Evolutionary conservation across 495 filamentous ascomycete species (phyloP).

Genomic region (Hypoxylon fragiforme): DNA sequence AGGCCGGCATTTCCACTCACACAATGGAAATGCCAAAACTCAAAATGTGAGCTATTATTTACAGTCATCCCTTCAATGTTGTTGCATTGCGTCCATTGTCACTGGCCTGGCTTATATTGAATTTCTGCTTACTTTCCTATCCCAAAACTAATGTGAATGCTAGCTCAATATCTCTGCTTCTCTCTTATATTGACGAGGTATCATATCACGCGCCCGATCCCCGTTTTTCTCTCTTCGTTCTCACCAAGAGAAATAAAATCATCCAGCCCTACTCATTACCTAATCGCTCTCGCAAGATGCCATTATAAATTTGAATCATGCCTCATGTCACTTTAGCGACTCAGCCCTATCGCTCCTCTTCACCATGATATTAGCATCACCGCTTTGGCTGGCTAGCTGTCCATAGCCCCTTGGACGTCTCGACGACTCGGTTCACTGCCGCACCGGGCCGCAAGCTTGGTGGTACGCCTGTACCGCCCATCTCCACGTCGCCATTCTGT

Average conservation of each 20-base stretch:
- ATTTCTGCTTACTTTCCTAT: not conserved
- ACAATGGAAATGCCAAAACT: not conserved
- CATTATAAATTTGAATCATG: constrained; percentile 18
- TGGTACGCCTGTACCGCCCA: constrained; percentile 43
- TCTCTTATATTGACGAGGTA: too few species aligned
- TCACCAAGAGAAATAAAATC: not conserved
- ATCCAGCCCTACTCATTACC: not conserved
- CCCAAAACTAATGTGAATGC: constrained; percentile 7
- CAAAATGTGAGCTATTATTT: constrained; percentile 5
- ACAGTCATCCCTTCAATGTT: not conserved
- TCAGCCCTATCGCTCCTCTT: not conserved
- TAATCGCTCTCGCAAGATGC: constrained; percentile 19
- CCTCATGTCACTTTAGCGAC: not conserved
- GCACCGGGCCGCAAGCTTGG: constrained; percentile 39
- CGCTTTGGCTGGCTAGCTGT: constrained; percentile 36
- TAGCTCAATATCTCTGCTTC: not conserved
- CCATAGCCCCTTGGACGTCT: constrained; percentile 45
- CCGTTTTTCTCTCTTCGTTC: too few species aligned
- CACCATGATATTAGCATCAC: constrained; percentile 6
- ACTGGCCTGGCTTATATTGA: not conserved
- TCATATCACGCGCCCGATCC: too few species aligned
- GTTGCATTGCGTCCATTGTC: constrained; percentile 2
- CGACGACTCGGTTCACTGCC: constrained; percentile 37
- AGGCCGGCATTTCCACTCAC: not conserved
- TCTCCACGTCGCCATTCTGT: constrained; percentile 41